These are phyloP conservation scores for Zanthoxylum bungeanum DNA, from an alignment of 345 rosid genomes.

Conservation along the genomic window DNA sequence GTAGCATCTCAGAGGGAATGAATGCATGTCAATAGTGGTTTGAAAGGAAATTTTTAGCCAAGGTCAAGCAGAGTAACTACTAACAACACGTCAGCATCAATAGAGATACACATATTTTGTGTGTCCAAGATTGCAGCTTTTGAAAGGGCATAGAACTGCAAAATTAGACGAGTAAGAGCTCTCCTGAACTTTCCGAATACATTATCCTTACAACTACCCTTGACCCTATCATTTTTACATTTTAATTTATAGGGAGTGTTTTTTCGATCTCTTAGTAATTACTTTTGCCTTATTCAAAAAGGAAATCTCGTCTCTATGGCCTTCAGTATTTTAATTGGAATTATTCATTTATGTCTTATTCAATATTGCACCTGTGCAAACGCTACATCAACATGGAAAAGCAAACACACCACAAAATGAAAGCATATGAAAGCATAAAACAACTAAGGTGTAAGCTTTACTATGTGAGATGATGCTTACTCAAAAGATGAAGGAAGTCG, in stretches of 20 bases:
- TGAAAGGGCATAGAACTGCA: conserved; percentile 1
- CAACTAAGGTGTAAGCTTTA: background rate
- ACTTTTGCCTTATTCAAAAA: background rate
- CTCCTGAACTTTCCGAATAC: background rate
- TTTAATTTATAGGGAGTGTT: background rate
- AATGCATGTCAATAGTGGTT: background rate
- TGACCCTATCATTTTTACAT: background rate
- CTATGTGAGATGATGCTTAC: conserved; percentile 47
- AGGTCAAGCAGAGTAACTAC: background rate
- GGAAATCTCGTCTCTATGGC: background rate
- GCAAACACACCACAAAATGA: background rate
- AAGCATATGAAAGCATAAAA: conserved; percentile 15
- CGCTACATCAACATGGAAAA: conserved; percentile 3
- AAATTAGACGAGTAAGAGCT: conserved; percentile 1
- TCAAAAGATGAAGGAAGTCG: conserved; percentile 69
- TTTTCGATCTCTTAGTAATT: conserved; percentile 2
- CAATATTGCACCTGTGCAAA: too few relatives aligned
- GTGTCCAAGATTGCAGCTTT: conserved; percentile 1
- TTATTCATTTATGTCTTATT: too few relatives aligned
- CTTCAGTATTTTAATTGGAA: background rate
- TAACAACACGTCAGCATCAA: background rate
- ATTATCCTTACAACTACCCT: background rate
- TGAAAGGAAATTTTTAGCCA: background rate
- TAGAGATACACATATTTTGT: too few relatives aligned
- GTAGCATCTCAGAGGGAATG: background rate